Conservation (phyloP, 169 alveolate species). For the Plasmodium inui region DNA sequence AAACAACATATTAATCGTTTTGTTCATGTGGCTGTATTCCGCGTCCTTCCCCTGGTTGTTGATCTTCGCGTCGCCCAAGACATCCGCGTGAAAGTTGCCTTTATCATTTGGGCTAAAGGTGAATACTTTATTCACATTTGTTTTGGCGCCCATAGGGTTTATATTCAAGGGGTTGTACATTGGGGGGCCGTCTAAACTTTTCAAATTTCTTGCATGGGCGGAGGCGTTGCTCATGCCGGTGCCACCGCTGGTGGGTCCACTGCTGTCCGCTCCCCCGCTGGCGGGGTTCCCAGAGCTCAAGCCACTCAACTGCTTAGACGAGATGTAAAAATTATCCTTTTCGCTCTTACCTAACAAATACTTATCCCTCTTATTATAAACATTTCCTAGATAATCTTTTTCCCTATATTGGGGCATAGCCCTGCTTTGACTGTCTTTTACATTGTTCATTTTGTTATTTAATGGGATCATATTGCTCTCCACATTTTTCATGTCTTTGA, state of each 20-base stretch:
- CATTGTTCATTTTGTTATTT: constrained; percentile 36
- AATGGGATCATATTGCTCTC: constrained; percentile 21
- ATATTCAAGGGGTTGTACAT: constrained; percentile 20
- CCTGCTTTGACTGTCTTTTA: constrained; percentile 26
- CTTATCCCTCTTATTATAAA: constrained; percentile 38
- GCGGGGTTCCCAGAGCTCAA: neutral
- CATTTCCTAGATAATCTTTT: constrained; percentile 54
- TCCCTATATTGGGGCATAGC: constrained; percentile 27
- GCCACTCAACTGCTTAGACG: constrained; percentile 22
- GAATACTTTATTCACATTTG: constrained; percentile 18
- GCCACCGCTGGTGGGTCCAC: neutral
- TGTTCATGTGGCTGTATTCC: constrained; percentile 23
- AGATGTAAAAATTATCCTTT: constrained; percentile 18
- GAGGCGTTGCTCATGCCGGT: neutral
- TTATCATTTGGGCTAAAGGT: constrained; percentile 21
- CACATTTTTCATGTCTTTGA: constrained; percentile 48
- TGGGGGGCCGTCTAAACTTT: neutral
- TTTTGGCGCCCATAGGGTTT: constrained; percentile 14
- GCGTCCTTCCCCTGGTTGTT: constrained; percentile 8
- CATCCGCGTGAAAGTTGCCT: neutral
- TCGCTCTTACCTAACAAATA: constrained; percentile 50
- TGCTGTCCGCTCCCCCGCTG: neutral
- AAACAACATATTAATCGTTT: constrained; percentile 12
- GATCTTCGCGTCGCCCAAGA: constrained; percentile 5
- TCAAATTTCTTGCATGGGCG: neutral